phyloP scores from a whole-genome alignment of 306 rosid genomes.

The Fragaria vesca region DNA sequence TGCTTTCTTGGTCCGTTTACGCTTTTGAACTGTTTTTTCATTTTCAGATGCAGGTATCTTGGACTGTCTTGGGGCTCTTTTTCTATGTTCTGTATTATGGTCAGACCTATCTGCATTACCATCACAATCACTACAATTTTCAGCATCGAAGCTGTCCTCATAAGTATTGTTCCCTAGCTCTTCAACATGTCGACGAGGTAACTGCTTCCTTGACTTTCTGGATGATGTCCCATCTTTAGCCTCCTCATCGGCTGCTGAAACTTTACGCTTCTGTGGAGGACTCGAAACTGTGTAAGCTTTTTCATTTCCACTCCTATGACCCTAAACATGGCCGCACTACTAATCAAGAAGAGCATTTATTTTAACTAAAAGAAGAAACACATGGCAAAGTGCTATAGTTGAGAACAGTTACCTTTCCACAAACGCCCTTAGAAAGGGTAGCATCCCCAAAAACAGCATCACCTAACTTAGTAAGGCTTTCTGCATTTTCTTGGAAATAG shows the following conservation, averaged over 20 bases:
- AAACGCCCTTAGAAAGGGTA: conserved; percentile 41
- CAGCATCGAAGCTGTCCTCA: conserved; percentile 32
- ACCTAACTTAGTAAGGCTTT: conserved; percentile 23
- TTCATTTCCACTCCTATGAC: conserved; percentile 27
- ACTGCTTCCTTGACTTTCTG: conserved; percentile 47
- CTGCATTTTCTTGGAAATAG: conserved; percentile 44
- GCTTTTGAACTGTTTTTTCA: conserved; percentile 35
- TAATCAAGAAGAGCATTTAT: not conserved
- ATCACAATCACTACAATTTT: conserved; percentile 34
- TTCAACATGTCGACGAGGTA: conserved; percentile 31
- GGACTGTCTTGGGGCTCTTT: conserved; percentile 37
- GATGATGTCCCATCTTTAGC: conserved; percentile 40
- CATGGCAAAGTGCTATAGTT: conserved; percentile 10
- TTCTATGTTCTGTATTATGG: conserved; percentile 39
- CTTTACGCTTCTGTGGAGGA: conserved; percentile 30
- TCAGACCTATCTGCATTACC: conserved; percentile 30
- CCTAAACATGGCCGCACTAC: conserved; percentile 33
- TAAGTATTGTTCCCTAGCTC: conserved; percentile 33
- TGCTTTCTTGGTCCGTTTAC: too few species aligned
- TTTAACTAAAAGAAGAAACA: not conserved
- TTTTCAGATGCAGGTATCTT: conserved; percentile 51
- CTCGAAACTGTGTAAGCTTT: conserved; percentile 26
- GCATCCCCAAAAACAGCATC: conserved; percentile 40
- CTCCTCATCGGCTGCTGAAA: conserved; percentile 31
- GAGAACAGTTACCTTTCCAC: conserved; percentile 34